Conservation (phyloP, 106 monocot species). For the Cymbidium sinense region DNA sequence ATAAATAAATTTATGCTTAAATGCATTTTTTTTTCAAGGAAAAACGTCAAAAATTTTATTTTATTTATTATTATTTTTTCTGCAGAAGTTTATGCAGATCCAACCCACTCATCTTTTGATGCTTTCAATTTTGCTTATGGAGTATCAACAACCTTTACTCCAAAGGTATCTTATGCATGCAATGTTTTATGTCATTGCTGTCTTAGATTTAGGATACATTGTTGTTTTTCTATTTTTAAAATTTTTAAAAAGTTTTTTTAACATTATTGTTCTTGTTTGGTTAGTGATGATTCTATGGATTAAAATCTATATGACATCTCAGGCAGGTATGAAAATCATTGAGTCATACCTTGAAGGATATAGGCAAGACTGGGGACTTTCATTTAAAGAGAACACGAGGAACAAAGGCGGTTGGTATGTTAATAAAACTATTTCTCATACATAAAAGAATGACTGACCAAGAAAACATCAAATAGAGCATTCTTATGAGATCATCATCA, state of each 20-base stretch:
- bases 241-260: no score
- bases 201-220: background rate
- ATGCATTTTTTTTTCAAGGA: background rate
- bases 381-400: conserved; percentile 70
- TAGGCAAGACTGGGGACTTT: conserved; percentile 89
- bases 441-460: background rate
- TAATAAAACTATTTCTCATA: background rate
- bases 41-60: background rate
- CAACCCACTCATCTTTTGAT: conserved; percentile 70
- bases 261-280: background rate
- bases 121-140: conserved; percentile 86
- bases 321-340: conserved; percentile 87
- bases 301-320: conserved; percentile 5
- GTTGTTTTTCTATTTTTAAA: no score
- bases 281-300: background rate
- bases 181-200: conserved; percentile 1
- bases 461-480: background rate
- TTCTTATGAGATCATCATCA: no score
- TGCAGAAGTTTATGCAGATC: conserved; percentile 98
- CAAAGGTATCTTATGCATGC: conserved; percentile 22
- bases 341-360: conserved; percentile 92
- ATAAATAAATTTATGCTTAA: background rate
- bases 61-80: background rate
- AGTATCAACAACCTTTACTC: conserved; percentile 64
- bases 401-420: conserved; percentile 83